These are phyloP conservation scores for Lodderomyces theae DNA, from an alignment of 1,139 yeast genomes.

Conservation along the genomic window DNA sequence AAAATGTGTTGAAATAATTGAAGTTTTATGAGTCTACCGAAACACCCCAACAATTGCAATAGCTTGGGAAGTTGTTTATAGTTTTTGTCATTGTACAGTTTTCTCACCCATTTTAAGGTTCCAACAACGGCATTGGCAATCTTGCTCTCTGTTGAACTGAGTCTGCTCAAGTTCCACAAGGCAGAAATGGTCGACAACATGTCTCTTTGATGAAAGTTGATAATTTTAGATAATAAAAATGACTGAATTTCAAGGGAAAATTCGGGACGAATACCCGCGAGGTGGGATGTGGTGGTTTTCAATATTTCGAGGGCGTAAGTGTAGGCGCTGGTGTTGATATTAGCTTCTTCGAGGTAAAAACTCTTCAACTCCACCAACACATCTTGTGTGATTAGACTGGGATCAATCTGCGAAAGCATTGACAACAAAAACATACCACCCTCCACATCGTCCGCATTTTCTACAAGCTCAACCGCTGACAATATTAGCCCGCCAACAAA, in stretches of 20 bases:
- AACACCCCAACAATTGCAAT: constrained; percentile 60
- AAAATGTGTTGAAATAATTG: constrained; percentile 46
- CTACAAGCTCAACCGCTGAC: constrained; percentile 13
- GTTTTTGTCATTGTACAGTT: constrained; percentile 32
- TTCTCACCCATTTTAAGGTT: constrained; percentile 48
- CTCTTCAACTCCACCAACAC: constrained; percentile 64
- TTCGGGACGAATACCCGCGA: constrained; percentile 45
- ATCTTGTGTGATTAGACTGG: constrained; percentile 55
- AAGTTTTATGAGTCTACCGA: constrained; percentile 66
- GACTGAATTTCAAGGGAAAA: constrained; percentile 52
- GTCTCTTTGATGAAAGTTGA: constrained; percentile 57
- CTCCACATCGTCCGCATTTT: constrained; percentile 26
- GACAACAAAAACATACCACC: constrained; percentile 49
- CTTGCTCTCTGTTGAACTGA: constrained; percentile 45
- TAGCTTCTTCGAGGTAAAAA: constrained; percentile 47
- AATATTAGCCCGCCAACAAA: constrained; percentile 48
- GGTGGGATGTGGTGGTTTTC: constrained; percentile 43
- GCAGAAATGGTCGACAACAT: constrained; percentile 70
- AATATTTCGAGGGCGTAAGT: constrained; percentile 53
- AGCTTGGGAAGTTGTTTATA: constrained; percentile 53
- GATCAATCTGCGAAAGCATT: constrained; percentile 49
- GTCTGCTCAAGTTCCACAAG: constrained; percentile 51
- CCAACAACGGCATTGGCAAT: constrained; percentile 62
- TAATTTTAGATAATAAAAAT: constrained; percentile 51
- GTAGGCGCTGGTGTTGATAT: constrained; percentile 31